A percentile compares a stretch with the other conserved stretches of the same genome.
These are phyloP conservation scores for Penicillium sp. DNA, from an alignment of 2,329 filamentous ascomycete species.

Conservation along the genomic window DNA sequence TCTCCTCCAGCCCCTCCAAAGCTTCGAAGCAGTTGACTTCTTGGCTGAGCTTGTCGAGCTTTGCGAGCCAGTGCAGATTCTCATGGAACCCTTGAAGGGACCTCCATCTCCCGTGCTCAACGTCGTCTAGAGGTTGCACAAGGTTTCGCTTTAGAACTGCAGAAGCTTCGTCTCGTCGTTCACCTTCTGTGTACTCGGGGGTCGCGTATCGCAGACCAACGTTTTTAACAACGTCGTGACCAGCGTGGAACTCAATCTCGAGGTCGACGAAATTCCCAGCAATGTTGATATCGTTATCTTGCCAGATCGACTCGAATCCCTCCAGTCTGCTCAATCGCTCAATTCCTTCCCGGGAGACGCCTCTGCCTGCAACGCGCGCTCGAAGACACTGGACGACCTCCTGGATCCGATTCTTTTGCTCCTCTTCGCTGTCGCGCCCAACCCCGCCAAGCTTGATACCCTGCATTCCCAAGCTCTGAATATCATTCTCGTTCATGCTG, in stretches of 20 bases:
- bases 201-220: constrained; percentile 48
- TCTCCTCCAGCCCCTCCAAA: constrained; percentile 46
- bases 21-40: constrained; percentile 51
- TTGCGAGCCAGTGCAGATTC: constrained; percentile 48
- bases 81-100: constrained; percentile 42
- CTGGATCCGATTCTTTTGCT: constrained; percentile 44
- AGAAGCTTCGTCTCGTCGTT: constrained; percentile 45
- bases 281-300: constrained; percentile 49
- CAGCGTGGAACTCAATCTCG: constrained; percentile 47
- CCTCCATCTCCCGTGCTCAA: constrained; percentile 38
- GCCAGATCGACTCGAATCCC: constrained; percentile 50
- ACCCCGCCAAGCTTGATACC: constrained; percentile 38
- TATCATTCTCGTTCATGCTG: constrained; percentile 42
- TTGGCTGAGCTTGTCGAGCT: constrained; percentile 46
- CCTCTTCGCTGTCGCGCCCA: constrained; percentile 43
- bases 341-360: constrained; percentile 46
- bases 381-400: constrained; percentile 45
- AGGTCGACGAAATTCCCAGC: constrained; percentile 50
- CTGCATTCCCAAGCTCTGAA: constrained; percentile 42
- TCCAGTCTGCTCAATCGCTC: constrained; percentile 46
- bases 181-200: constrained; percentile 42
- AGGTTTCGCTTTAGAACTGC: constrained; percentile 45
- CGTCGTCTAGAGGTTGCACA: constrained; percentile 34
- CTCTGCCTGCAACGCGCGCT: constrained; percentile 43
- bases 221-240: constrained; percentile 44